phyloP scores from a whole-genome alignment of 2,329 filamentous ascomycete species.

The Blumeria hordei region DNA sequence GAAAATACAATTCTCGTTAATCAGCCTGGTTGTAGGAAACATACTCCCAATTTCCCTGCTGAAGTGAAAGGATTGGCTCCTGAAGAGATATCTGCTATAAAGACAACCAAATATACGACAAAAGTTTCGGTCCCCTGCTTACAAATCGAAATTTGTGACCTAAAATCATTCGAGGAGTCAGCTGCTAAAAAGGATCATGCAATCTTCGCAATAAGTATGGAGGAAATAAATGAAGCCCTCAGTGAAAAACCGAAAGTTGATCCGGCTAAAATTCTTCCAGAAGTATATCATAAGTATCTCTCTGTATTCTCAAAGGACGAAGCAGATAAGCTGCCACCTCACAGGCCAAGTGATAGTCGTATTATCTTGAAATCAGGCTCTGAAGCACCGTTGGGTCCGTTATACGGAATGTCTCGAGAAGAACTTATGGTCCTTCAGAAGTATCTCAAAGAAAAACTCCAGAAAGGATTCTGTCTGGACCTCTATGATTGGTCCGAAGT shows the following conservation, averaged over 20 bases:
- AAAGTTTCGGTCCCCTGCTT: no score
- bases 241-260: not conserved
- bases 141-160: no score
- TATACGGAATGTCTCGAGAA: not conserved
- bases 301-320: no score
- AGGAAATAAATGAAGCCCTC: not conserved
- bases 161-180: not conserved
- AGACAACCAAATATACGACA: not conserved
- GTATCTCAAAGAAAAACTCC: no score
- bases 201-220: no score
- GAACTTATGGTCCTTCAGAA: not conserved
- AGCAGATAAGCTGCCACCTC: no score
- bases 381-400: not conserved
- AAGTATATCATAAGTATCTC: not conserved
- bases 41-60: not conserved
- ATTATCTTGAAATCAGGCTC: not conserved
- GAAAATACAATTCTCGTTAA: not conserved
- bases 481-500: no score
- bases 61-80: not conserved
- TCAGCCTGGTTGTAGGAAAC: not conserved
- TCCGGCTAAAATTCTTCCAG: not conserved
- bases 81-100: not conserved
- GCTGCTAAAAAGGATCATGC: no score
- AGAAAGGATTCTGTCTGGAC: no score
- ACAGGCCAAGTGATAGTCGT: not conserved